Conservation (phyloP, 495 filamentous ascomycete genomes). For the Tuber melanosporum region DNA sequence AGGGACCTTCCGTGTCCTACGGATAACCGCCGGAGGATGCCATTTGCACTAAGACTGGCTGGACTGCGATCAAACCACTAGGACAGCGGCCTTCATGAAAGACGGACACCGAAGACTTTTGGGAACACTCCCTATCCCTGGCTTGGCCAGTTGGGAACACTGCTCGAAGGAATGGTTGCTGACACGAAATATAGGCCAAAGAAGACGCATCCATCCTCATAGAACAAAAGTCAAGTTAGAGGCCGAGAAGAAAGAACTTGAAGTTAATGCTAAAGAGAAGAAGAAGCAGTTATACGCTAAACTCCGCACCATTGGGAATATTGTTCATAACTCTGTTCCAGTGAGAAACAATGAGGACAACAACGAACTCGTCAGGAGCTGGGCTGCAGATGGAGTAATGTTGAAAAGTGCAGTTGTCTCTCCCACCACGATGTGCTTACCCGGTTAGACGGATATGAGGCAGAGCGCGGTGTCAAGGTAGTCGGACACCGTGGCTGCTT, state of each 20-base stretch:
- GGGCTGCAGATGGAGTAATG: slow-evolving; percentile 65
- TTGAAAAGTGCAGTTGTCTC: slow-evolving; percentile 65
- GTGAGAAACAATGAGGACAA: slow-evolving; percentile 86
- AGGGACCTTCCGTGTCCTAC: too few relatives aligned
- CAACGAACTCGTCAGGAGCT: slow-evolving; percentile 67
- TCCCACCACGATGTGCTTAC: slow-evolving; percentile 93
- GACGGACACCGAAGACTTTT: too few relatives aligned
- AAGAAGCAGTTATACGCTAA: slow-evolving; percentile 65
- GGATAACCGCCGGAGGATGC: too few relatives aligned
- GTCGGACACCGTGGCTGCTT: slow-evolving; percentile 95
- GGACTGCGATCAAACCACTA: too few relatives aligned
- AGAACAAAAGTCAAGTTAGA: slow-evolving; percentile 64
- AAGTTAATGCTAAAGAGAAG: slow-evolving; percentile 66
- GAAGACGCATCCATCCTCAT: slow-evolving; percentile 73
- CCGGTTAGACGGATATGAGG: slow-evolving; percentile 83
- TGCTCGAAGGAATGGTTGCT: slow-evolving; percentile 2
- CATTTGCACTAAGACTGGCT: too few relatives aligned
- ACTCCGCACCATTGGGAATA: slow-evolving; percentile 80
- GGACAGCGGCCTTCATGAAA: too few relatives aligned
- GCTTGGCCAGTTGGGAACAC: too few relatives aligned
- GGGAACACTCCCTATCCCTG: too few relatives aligned
- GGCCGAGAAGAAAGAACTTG: slow-evolving; percentile 69
- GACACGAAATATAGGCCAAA: slow-evolving; percentile 57
- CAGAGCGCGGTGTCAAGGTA: slow-evolving; percentile 86
- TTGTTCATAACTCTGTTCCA: slow-evolving; percentile 90